phyloP scores from a whole-genome alignment of 352 stramenopile genomes.

The Pythium diclinum region DNA sequence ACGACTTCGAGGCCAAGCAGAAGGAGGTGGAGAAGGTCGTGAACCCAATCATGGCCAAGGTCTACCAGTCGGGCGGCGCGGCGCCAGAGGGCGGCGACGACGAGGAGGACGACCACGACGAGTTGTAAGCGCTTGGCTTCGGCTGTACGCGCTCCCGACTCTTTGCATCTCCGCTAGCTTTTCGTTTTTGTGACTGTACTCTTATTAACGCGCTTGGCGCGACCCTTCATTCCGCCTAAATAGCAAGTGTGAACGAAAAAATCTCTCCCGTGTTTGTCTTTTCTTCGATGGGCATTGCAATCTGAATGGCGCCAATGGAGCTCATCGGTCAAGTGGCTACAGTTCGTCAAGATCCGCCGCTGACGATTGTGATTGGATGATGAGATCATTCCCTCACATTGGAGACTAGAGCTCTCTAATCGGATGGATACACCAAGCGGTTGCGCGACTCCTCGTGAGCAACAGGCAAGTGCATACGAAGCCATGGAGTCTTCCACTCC shows the following conservation, averaged over 20 bases:
- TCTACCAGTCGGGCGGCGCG: constrained; percentile 90
- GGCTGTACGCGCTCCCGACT: background rate
- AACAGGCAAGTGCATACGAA: background rate
- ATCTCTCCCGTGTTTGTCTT: background rate
- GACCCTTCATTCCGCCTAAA: constrained; percentile 16
- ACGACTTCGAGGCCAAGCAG: constrained; percentile 97
- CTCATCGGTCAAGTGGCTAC: background rate
- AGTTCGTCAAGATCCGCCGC: background rate
- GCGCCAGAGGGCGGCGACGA: constrained; percentile 52
- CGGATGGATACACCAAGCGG: too few species aligned
- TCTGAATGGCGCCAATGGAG: background rate
- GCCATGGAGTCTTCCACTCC: background rate
- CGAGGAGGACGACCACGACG: constrained; percentile 92
- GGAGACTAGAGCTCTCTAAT: too few species aligned
- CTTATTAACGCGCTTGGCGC: constrained; percentile 24
- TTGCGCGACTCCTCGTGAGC: background rate
- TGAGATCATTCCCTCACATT: too few species aligned
- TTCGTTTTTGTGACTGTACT: constrained; percentile 26
- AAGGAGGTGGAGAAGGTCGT: constrained; percentile 98
- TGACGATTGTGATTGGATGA: background rate
- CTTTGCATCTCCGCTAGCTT: background rate
- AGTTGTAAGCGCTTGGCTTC: constrained; percentile 84
- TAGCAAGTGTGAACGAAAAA: constrained; percentile 17
- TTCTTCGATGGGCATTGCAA: background rate
- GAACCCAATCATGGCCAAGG: constrained; percentile 98